phyloP scores from a whole-genome alignment of 2,329 filamentous ascomycete species.

The Fusarium hostae region DNA sequence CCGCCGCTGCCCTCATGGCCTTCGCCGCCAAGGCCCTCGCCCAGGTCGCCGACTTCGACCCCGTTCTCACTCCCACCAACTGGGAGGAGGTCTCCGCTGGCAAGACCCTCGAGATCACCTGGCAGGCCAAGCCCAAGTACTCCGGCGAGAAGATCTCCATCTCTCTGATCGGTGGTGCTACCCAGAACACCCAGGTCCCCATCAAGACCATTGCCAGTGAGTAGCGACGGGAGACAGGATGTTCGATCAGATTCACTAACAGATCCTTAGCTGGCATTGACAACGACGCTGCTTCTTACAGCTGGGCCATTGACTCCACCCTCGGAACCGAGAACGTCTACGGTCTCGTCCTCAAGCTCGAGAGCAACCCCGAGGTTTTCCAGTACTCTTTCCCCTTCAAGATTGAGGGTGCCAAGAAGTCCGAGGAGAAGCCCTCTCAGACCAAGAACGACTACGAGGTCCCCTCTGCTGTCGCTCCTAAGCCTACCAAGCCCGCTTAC shows the following conservation, averaged over 20 bases:
- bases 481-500: conserved; percentile 30
- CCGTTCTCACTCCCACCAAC: conserved; percentile 59
- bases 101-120: conserved; percentile 61
- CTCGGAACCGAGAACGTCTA: conserved; percentile 62
- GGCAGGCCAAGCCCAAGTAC: conserved; percentile 57
- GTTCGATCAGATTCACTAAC: not conserved
- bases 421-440: conserved; percentile 10
- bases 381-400: conserved; percentile 73
- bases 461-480: conserved; percentile 44
- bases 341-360: conserved; percentile 66
- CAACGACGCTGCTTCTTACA: conserved; percentile 57
- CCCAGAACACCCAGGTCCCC: conserved; percentile 55
- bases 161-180: conserved; percentile 64
- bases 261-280: conserved; percentile 56
- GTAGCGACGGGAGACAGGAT: conserved; percentile 45
- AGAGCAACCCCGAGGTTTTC: conserved; percentile 60
- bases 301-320: conserved; percentile 61
- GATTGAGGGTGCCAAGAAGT: conserved; percentile 53
- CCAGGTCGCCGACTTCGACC: conserved; percentile 67
- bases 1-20: conserved; percentile 62
- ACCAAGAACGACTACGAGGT: conserved; percentile 29
- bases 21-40: conserved; percentile 62
- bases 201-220: conserved; percentile 61
- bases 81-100: conserved; percentile 61
- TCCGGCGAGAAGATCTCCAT: conserved; percentile 60